Evolutionary conservation across 2,329 filamentous ascomycete species (phyloP).

Genomic region (Claviceps humidiphila): DNA sequence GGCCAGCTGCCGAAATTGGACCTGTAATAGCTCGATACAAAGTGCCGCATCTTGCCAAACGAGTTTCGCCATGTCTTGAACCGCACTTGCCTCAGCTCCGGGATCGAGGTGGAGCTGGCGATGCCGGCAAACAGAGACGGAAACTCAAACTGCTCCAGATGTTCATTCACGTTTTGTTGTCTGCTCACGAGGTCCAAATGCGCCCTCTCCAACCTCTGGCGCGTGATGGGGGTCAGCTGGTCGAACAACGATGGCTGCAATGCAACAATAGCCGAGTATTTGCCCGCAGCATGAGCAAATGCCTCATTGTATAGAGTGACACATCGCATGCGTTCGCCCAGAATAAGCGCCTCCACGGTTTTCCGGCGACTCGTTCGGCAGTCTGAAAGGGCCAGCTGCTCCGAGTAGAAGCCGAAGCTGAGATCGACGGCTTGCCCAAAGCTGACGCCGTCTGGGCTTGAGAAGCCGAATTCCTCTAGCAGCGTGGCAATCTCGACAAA

Average conservation of each 20-base stretch:
- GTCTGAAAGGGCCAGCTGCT: slow-evolving; percentile 65
- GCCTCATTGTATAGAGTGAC: slow-evolving; percentile 78
- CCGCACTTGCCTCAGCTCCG: slow-evolving; percentile 62
- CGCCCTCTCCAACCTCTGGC: slow-evolving; percentile 69
- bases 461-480: slow-evolving; percentile 45
- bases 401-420: slow-evolving; percentile 62
- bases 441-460: slow-evolving; percentile 39
- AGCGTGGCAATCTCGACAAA: slow-evolving; percentile 41
- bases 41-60: slow-evolving; percentile 62
- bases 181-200: slow-evolving; percentile 67
- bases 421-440: slow-evolving; percentile 48
- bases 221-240: slow-evolving; percentile 56
- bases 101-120: slow-evolving; percentile 67
- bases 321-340: slow-evolving; percentile 77
- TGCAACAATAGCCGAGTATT: slow-evolving; percentile 59
- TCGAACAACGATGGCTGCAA: slow-evolving; percentile 56
- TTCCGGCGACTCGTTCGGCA: slow-evolving; percentile 73
- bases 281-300: slow-evolving; percentile 82
- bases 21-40: slow-evolving; percentile 56
- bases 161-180: slow-evolving; percentile 54
- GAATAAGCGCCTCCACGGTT: slow-evolving; percentile 76
- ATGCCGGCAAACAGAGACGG: slow-evolving; percentile 79
- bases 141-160: slow-evolving; percentile 82
- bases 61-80: slow-evolving; percentile 74
- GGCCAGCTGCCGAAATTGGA: slow-evolving; percentile 59